Evolutionary conservation across 2,329 filamentous ascomycete genomes (phyloP), one percentile per base, ranked within the genome.

Genomic region (Phaeosphaeriaceae sp.): DNA sequence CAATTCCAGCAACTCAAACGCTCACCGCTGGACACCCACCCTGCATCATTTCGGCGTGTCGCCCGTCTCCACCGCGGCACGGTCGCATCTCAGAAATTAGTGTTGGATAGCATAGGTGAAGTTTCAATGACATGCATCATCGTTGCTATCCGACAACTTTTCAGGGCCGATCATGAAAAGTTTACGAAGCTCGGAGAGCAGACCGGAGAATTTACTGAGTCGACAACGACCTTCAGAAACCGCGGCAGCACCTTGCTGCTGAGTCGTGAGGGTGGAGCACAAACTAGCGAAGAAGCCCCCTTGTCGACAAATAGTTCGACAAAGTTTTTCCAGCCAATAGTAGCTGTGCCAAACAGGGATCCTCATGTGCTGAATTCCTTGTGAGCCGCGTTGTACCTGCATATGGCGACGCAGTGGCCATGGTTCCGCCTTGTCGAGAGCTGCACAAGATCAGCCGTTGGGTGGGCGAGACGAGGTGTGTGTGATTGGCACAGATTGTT

Each of bases 321-420:
- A 51, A 51, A 56, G 38, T 48, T 35, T 26, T 28, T 39, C 48
- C 41, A 48, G 45, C 59, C 60, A 65, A 60, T 60, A 42, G 51
- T 50, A 35, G 33, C 47, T 38, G 33, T 42, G 54, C 41, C 38
- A 42, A 15, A 38, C 49, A 54, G 47, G 54, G 54, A 46, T 54
- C 46, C 36, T 26, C 36, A 34, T 38, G 46, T 39, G 38, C 26
- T 39, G 26, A 17, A 28, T 47, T 46, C 21, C 36, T 52, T 49
- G 46, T 45, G 42, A 45, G 46, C 54, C 56, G 37, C 50, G 50
- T 39, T 52, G 61, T 64, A 61, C 61, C 61, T 64, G 60, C 61
- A 58, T 64, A 39, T 45, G 43, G 42, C 47, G 29, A 42, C 44
- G 50, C 53, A 48, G 50, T 35, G 55, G 35, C 48, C 50, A 54